Base-by-base conservation (phyloP, 129 eudicot species). In the Escallonia rubra region DNA sequence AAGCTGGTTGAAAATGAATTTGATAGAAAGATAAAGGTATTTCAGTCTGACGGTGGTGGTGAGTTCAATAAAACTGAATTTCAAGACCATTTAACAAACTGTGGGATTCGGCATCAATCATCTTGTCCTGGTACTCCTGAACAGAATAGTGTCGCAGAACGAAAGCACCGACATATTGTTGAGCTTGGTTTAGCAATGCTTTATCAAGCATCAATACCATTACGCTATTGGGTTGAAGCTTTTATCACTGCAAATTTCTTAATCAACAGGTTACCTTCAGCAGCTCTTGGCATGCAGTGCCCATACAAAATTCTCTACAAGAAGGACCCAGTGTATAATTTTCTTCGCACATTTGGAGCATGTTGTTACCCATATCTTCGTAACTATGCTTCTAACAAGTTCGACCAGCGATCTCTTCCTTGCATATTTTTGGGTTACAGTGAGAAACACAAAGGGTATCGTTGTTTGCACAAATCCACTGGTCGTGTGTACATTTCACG, bases 121-220 rank as follows among this genome's bases (percentile, higher is more conserved):
- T 63, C 52, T n/a, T 63, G 52, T n/a, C 52, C 53, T n/a, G 45
- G 15, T 13, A 63, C 66, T 3, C 66, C 51, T 7, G 66, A 63
- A 16, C 40, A 43, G 43, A 63, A 63, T 44, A 52, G 66, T 3
- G 10, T 63, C 2, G 66, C 41, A 4, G 64, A 59, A 40, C 7
- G 47, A 10, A 59, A 59, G 13, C 47, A 59, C 46, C 14, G 15
- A 39, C 53, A 63, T 10, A 63, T 63, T 14, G 52, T 44, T 14
- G 50, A 46, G 50, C 4, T 8, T 4, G 50, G 50, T 46, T 8
- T 46, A 4, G 8, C 50, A 4, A 4, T 46, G 50, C 50, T 46
- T 8, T 46, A 4, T 46, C 50, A 46, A 4, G 4, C 50, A 4
- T 4, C 4, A 8, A 4, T 46, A 46, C 50, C 50, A 4, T 46